A percentile compares a stretch with the other conserved stretches of the same genome.
Evolutionary conservation across 2,329 filamentous ascomycete genomes (phyloP).

Genomic region (Clonostachys chloroleuca): DNA sequence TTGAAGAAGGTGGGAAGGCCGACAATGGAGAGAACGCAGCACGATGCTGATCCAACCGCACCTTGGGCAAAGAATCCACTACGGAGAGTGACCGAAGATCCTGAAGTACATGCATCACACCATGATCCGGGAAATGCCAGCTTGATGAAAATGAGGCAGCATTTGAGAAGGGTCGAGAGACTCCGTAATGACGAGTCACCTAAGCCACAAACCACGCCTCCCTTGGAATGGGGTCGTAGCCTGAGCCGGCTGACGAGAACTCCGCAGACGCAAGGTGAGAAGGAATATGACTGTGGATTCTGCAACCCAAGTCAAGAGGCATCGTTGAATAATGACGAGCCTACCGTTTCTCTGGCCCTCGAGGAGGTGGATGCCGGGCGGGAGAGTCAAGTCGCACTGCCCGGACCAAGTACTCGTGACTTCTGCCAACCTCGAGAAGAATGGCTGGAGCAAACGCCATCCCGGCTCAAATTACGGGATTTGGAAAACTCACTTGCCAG

Average conservation of each 20-base stretch:
- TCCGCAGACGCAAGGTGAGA: not conserved
- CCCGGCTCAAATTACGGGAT: not conserved
- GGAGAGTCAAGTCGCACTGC: no score
- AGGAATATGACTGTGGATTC: not conserved
- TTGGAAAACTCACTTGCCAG: not conserved
- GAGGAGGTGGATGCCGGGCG: no score
- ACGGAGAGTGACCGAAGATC: no score
- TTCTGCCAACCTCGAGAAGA: not conserved
- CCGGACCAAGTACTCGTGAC: not conserved
- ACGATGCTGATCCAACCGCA: no score
- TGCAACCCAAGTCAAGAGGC: not conserved
- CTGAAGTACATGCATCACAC: no score
- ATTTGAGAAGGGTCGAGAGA: not conserved
- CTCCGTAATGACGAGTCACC: not conserved
- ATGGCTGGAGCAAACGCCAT: not conserved
- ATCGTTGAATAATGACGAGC: not conserved
- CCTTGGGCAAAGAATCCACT: no score
- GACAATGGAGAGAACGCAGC: no score
- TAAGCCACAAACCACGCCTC: not conserved
- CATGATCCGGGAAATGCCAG: no score
- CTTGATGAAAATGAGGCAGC: not conserved
- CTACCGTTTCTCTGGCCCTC: no score
- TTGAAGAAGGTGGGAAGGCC: no score
- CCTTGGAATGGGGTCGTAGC: not conserved
- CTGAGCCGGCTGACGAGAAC: not conserved